Base-by-base conservation (phyloP, 768 basidiomycete species). In the Rhodotorula paludigena region DNA sequence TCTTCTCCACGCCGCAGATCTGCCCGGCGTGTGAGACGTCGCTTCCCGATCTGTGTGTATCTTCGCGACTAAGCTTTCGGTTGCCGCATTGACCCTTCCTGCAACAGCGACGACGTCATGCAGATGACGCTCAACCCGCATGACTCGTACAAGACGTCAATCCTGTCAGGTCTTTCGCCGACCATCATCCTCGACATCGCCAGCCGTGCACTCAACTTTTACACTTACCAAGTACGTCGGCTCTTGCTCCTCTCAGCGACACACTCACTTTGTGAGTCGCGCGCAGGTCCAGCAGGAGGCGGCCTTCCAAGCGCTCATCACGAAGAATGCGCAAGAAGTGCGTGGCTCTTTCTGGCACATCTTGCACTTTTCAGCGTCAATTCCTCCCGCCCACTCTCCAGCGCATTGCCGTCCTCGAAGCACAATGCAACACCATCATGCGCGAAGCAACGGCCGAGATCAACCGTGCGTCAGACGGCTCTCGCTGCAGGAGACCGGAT, bases 21-120 rank as follows among this genome's bases (percentile, higher is more conserved):
- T 77, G 76, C 54, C 75, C 73, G 12, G 73, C 71, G 0, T 77
- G 76, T 56, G 70, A 74, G 35, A 64, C 75, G 0, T 25, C 48
- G 0, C 64, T 77, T 4, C 36, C 67, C 20, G 75, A 77, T 35
- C 38, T 42, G 68, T 70, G 38, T 35, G 71, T 47, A 18, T 42
- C 41, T 42, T 5, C 12, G 41, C 5, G 41, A 12, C 18, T 11
- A 42, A 12, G 41, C 10, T 48, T 61, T 51, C 49, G 56, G 11
- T 42, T 44, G 4, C 33, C 11, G 6, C 60, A 54, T 7, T 30
- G 38, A 53, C 49, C 14, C 25, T 48, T 8, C 36, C 11, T 30
- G 9, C 12, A 8, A 20, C 63, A 74, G 66, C 1, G 60, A 75
- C 48, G 73, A 74, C 41, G 59, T 70, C 42, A 62, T 70, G 1